Base-by-base conservation (phyloP, 2,329 filamentous ascomycete genomes). In the Paecilomyces variotii region DNA sequence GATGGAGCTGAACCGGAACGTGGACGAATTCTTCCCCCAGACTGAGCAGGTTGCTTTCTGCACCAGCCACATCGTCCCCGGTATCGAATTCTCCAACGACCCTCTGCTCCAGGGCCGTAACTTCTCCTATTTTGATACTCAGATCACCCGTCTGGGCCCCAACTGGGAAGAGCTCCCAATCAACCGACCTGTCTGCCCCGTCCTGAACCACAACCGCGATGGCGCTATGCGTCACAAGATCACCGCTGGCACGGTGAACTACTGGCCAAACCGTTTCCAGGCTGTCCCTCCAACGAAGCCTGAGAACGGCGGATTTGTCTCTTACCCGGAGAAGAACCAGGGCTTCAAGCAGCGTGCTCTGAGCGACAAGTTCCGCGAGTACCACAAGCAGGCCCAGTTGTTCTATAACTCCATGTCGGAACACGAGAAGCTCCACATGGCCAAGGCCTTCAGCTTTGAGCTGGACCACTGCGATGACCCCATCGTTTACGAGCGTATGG, bases 21-120 rank as follows among this genome's bases (percentile, higher is more conserved):
- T 88, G 1, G 89, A 93, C 62, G 89, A 95, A 69, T 94, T 83
- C 76, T 94, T 94, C 74, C 80, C 89, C 0, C 84, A 94, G 72
- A 91, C 87, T 0, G 90, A 95, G 76, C 90, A 95, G 73, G 84
- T 86, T 1, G 89, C 90, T 1, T 95, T 94, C 73, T 91, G 87
- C 68, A 93, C 90, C 1, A 82, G 84, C 57, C 90, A 95, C 64
- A 77, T 94, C 54, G 87, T 94, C 0, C 88, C 88, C 0, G 89
- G 89, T 26, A 87, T 92, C 59, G 88, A 88, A 12, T 87, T 88
- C 69, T 89, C 87, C 0, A 84, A 91, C 60, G 89, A 92, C 61
- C 89, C 89, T 1, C 80, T 92, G 2, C 74, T 84, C 2, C 87
- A 91, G 69, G 89, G 88, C 32, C 84, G 89, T 34, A 91, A 90